Evolutionary conservation across 139 green algal species (phyloP).

Genomic region (Chlorella sp.): DNA sequence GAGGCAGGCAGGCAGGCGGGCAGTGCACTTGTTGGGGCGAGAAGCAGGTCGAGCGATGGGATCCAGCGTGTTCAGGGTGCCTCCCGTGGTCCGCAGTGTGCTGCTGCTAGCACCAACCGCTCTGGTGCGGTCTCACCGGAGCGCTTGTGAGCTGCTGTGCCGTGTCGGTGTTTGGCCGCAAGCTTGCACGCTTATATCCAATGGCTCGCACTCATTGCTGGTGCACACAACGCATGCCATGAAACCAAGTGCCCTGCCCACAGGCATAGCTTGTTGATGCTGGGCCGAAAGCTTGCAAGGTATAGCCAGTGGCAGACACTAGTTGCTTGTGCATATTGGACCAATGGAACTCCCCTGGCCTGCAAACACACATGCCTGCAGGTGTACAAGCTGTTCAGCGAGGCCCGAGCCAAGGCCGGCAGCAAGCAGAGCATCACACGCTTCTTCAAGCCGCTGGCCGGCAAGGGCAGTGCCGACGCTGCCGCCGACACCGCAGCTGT

Average conservation of each 20-base stretch:
- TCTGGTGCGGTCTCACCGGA: not conserved
- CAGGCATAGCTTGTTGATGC: too few relatives aligned
- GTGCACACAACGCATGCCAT: not conserved
- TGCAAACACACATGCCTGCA: not conserved
- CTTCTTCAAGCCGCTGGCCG: slow-evolving; percentile 15
- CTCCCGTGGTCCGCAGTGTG: too few relatives aligned
- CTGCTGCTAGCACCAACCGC: too few relatives aligned
- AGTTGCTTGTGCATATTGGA: not conserved
- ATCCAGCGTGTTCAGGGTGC: too few relatives aligned
- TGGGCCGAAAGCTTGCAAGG: too few relatives aligned
- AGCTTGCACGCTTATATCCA: not conserved
- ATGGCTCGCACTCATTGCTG: too few relatives aligned
- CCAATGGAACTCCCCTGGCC: too few relatives aligned
- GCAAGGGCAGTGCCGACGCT: not conserved
- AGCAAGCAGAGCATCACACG: slow-evolving; percentile 24
- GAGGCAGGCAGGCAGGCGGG: not conserved
- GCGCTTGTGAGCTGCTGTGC: not conserved
- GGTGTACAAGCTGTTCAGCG: slow-evolving; percentile 25
- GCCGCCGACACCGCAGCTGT: too few relatives aligned
- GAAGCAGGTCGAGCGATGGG: too few relatives aligned
- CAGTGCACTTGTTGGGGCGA: not conserved
- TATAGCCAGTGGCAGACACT: too few relatives aligned
- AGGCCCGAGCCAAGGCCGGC: not conserved
- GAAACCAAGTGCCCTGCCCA: not conserved
- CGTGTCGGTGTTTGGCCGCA: not conserved